These are phyloP conservation scores for Morella rubra DNA, from an alignment of 306 rosid genomes.

Conservation along the genomic window DNA sequence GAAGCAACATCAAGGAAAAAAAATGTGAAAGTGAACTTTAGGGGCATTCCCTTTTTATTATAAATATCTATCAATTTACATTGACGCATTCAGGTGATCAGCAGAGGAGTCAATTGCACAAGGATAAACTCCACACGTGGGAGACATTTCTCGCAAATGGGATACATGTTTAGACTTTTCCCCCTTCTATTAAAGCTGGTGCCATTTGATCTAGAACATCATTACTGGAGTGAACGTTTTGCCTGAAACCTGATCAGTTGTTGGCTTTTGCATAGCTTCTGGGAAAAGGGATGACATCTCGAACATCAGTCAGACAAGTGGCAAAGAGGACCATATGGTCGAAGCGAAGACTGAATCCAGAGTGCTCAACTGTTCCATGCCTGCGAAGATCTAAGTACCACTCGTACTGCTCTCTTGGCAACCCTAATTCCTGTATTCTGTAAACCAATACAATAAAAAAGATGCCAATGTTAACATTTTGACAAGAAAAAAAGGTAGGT, in stretches of 20 bases:
- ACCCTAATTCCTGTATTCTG: conserved; percentile 63
- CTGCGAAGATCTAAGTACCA: conserved; percentile 89
- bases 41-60: neutral
- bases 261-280: conserved; percentile 55
- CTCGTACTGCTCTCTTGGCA: conserved; percentile 73
- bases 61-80: conserved; percentile 24
- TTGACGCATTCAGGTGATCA: conserved; percentile 10
- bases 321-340: conserved; percentile 66
- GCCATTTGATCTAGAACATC: neutral
- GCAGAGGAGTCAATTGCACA: neutral
- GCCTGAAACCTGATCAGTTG: conserved; percentile 36
- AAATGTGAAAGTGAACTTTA: neutral
- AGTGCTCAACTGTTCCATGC: conserved; percentile 76
- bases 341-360: conserved; percentile 79
- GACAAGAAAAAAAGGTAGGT: neutral
- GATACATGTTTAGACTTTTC: neutral
- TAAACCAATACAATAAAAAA: conserved; percentile 15
- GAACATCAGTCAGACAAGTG: conserved; percentile 74
- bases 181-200: neutral
- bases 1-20: neutral
- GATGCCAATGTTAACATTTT: neutral
- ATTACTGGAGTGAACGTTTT: conserved; percentile 10
- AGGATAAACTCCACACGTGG: neutral
- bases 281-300: conserved; percentile 89
- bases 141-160: neutral